Evolutionary conservation across 2,329 filamentous ascomycete species (phyloP), one percentile per base, ranked within the genome.

Genomic region (Drechslerella coelobrocha): DNA sequence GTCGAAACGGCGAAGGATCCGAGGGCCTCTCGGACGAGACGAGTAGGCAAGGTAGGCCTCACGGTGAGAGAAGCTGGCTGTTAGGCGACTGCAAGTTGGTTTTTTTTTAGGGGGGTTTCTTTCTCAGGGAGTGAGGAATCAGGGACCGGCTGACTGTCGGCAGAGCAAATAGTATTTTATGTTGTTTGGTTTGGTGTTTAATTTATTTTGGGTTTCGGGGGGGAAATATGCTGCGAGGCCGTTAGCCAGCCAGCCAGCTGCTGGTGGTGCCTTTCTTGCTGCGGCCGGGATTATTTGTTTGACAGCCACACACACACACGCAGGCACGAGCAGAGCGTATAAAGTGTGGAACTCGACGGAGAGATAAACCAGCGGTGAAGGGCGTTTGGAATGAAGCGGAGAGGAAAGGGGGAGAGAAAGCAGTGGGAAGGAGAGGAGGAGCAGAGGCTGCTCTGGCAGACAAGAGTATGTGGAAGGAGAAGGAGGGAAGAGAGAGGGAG

Each of bases 371-470:
- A 14, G 17, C 34, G 34, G 17, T n/a, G 34, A 39, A 14, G 34
- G 12, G 34, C 17, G 4, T 39, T 14, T 14, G 12, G 12, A n/a
- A 39, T 10, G 12, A 10, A 2, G 34, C 34, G 12, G 12, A 19
- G 7, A 19, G 19, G 6, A 8, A 9, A 21, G 14, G 17, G 24
- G 2, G 48, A 52, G 50, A 34, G 17, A n/a, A 43, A 34, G 27
- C 6, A 31, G 53, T 45, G 55, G 59, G 59, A 56, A 57, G 65
- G 55, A 73, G 61, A 65, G 56, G 73, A 61, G 59, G 65, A 68
- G 73, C 59, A 69, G 72, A 68, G 73, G 74, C 52, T 75, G 73
- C 72, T 72, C n/a, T n/a, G n/a, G n/a, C n/a, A n/a, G n/a, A n/a
- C n/a, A 52, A 48, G 59, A 63, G 68, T 72, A 52, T 57, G 63